Base-by-base conservation (phyloP, 441 rosid species). In the Mallotus repandus region DNA sequence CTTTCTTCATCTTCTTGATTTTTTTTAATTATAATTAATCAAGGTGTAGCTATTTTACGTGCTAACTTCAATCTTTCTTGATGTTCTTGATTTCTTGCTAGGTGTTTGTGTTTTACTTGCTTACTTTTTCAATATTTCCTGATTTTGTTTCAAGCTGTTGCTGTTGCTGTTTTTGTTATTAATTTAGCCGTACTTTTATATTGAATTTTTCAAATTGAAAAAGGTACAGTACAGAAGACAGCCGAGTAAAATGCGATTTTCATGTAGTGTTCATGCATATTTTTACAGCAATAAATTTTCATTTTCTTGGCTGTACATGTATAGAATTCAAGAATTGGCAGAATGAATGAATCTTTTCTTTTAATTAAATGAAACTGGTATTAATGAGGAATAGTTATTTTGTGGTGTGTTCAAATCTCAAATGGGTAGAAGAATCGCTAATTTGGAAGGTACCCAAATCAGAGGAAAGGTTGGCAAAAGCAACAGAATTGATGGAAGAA, bases 361-460 rank as follows among this genome's bases (percentile, higher is more conserved):
- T 45, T 45, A 3, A 1, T 22, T 32, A 50, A 63, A 46, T 25
- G 52, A 21, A 21, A 16, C 6, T 61, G 68, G 74, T 38, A 59
- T 41, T 32, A 18, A 18, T 5, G 4, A n/a, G 48, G 50, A 14
- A 25, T 5, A 15, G 72, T 10, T 49, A 13, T 63, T 19, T 35
- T 66, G 54, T 45, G 74, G 38, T 16, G 15, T 35, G 3, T 59
- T 52, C 48, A 38, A 72, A 22, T 9, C 49, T 50, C 49, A 29
- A 63, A 18, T n/a, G 38, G 54, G 78, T 59, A 58, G 50, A 46
- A 35, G 58, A 60, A 59, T 63, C 71, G 61, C 67, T 73, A 48
- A 46, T 72, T 38, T 72, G 81, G 79, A 78, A 76, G n/a, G 49
- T 12, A 58, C 9, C 60, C 32, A 72, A 21, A 67, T n/a, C 38